Conservation (phyloP, 2,329 filamentous ascomycete genomes). For the Alternaria sp. region DNA sequence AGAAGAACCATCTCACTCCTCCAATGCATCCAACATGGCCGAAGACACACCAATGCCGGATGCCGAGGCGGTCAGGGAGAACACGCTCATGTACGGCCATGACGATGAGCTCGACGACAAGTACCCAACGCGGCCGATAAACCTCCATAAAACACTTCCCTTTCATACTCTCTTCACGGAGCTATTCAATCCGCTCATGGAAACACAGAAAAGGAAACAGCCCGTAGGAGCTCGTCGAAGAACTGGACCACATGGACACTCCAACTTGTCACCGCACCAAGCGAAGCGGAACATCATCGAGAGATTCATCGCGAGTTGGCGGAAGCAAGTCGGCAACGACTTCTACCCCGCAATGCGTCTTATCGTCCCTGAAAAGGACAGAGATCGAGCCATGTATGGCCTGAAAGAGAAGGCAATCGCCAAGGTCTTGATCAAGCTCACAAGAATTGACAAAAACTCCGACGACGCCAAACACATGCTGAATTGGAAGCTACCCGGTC, state of each 20-base stretch:
- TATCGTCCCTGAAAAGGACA: constrained; percentile 91
- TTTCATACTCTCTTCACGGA: constrained; percentile 81
- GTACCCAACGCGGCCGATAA: constrained; percentile 80
- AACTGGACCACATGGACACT: constrained; percentile 66
- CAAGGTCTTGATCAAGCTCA: constrained; percentile 87
- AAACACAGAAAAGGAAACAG: constrained; percentile 77
- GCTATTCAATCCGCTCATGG: constrained; percentile 81
- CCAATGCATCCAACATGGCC: constrained; percentile 39
- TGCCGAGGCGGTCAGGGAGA: constrained; percentile 56
- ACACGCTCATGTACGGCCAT: constrained; percentile 60
- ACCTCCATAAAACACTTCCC: constrained; percentile 77
- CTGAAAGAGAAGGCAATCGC: constrained; percentile 92
- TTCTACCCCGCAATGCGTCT: constrained; percentile 92
- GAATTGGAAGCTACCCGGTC: constrained; percentile 90
- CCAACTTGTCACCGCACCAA: constrained; percentile 75
- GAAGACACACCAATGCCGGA: constrained; percentile 51
- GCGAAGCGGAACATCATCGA: constrained; percentile 82
- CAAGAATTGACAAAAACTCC: constrained; percentile 90
- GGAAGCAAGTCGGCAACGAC: constrained; percentile 86
- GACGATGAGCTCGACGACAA: constrained; percentile 60
- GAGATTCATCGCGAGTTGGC: constrained; percentile 86
- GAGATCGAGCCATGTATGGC: constrained; percentile 90
- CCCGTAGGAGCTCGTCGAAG: constrained; percentile 66
- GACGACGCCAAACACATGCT: constrained; percentile 86
- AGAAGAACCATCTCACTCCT: neutral